A percentile compares a stretch with the other conserved stretches of the same genome.
Evolutionary conservation across 108 stramenopile genomes (phyloP).

Genomic region (Cyclostephanos tholiformis): DNA sequence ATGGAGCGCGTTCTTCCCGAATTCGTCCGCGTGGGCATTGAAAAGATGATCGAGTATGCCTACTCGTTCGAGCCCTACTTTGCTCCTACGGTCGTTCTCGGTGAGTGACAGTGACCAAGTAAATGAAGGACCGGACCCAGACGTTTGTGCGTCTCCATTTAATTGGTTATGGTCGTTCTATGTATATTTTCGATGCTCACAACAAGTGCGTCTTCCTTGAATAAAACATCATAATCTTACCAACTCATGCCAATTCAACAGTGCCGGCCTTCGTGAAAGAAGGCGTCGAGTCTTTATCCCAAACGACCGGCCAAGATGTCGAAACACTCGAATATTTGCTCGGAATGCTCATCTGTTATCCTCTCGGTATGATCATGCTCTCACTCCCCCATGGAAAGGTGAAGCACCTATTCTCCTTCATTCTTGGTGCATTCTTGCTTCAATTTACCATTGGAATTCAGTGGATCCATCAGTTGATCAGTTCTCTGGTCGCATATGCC

Average conservation of each 20-base stretch:
- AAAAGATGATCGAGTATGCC: conserved; percentile 60
- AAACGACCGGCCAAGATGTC: conserved; percentile 81
- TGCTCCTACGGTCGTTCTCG: conserved; percentile 80
- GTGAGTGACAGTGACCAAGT: conserved; percentile 66
- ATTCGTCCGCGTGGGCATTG: conserved; percentile 47
- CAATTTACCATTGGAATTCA: conserved; percentile 91
- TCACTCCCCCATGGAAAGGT: conserved; percentile 77
- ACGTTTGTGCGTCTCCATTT: not conserved
- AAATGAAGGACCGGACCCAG: not conserved
- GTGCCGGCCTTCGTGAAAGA: conserved; percentile 74
- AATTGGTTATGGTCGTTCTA: not conserved
- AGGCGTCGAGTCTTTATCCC: conserved; percentile 63
- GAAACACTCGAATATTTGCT: conserved; percentile 86
- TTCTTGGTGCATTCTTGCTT: conserved; percentile 88
- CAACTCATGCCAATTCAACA: conserved; percentile 32
- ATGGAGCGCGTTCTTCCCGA: conserved; percentile 60
- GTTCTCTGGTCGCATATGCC: conserved; percentile 84
- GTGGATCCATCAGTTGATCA: conserved; percentile 96
- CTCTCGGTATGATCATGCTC: conserved; percentile 86
- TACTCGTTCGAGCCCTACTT: conserved; percentile 73
- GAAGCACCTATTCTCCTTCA: conserved; percentile 88
- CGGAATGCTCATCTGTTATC: conserved; percentile 89
- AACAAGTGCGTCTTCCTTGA: not conserved
- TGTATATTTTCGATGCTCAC: not conserved
- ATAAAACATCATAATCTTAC: not conserved